These are phyloP conservation scores for Fistulifera solaris DNA, from an alignment of 108 stramenopile species.

Conservation along the genomic window DNA sequence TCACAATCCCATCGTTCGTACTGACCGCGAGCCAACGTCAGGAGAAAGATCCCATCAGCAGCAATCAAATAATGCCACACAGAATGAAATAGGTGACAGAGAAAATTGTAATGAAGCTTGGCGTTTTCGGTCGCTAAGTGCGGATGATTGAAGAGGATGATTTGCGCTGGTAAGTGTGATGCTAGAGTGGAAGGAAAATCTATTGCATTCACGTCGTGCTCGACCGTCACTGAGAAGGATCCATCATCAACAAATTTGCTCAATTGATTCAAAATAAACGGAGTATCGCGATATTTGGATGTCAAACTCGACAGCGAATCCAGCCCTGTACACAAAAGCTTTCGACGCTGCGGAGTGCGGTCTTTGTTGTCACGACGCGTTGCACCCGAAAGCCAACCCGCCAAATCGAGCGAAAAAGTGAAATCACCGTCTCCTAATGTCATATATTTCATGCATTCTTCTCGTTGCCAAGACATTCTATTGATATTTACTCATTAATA, in stretches of 20 bases:
- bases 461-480: too few species aligned
- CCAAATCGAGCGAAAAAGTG: slow-evolving; percentile 70
- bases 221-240: slow-evolving; percentile 11
- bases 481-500: too few species aligned
- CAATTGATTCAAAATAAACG: slow-evolving; percentile 40
- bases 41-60: slow-evolving; percentile 32
- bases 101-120: slow-evolving; percentile 54
- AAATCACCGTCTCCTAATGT: slow-evolving; percentile 83
- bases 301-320: slow-evolving; percentile 38
- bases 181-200: neutral
- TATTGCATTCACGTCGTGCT: slow-evolving; percentile 66
- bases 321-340: slow-evolving; percentile 52
- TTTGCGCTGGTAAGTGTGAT: slow-evolving; percentile 10
- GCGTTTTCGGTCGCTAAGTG: slow-evolving; percentile 81
- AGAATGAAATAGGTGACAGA: slow-evolving; percentile 70
- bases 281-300: slow-evolving; percentile 40
- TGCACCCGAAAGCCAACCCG: slow-evolving; percentile 28
- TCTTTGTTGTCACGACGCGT: too few species aligned
- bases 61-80: slow-evolving; percentile 38
- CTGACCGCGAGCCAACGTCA: slow-evolving; percentile 68
- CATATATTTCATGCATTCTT: neutral
- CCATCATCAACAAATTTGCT: neutral
- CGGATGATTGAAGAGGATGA: slow-evolving; percentile 82
- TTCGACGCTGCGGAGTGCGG: neutral
- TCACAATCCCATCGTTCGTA: slow-evolving; percentile 59